These are phyloP conservation scores for Abelmoschus esculentus DNA, from an alignment of 345 rosid species.

Conservation along the genomic window DNA sequence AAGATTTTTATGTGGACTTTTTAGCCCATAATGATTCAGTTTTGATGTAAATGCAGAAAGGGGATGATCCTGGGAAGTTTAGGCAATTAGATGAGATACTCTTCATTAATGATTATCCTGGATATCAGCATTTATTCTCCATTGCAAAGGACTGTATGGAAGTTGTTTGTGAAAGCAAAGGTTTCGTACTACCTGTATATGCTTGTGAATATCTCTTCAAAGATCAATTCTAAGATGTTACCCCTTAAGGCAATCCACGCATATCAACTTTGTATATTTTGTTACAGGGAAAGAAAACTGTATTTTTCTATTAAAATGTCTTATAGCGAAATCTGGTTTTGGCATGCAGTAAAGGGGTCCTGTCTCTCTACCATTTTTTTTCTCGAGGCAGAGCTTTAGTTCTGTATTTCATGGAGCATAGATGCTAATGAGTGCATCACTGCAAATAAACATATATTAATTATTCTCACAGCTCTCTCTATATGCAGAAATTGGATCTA, in stretches of 20 bases:
- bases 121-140: constrained; percentile 48
- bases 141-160: constrained; percentile 69
- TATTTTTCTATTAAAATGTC: background rate
- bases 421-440: background rate
- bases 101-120: constrained; percentile 56
- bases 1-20: background rate
- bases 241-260: background rate
- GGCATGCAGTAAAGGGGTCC: background rate
- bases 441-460: background rate
- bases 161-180: constrained; percentile 80
- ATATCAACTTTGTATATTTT: background rate
- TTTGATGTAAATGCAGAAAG: constrained; percentile 44
- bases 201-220: background rate
- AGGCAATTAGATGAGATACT: constrained; percentile 82
- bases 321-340: background rate
- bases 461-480: constrained; percentile 1
- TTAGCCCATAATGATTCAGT: background rate
- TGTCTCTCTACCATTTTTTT: background rate
- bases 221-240: background rate
- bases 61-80: constrained; percentile 74
- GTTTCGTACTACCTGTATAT: constrained; percentile 24
- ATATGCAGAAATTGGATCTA: constrained; percentile 62
- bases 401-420: background rate
- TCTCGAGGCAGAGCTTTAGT: background rate
- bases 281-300: background rate